Evolutionary conservation across 73 alveolate species (phyloP).

Genomic region (Durusdinium trenchii): DNA sequence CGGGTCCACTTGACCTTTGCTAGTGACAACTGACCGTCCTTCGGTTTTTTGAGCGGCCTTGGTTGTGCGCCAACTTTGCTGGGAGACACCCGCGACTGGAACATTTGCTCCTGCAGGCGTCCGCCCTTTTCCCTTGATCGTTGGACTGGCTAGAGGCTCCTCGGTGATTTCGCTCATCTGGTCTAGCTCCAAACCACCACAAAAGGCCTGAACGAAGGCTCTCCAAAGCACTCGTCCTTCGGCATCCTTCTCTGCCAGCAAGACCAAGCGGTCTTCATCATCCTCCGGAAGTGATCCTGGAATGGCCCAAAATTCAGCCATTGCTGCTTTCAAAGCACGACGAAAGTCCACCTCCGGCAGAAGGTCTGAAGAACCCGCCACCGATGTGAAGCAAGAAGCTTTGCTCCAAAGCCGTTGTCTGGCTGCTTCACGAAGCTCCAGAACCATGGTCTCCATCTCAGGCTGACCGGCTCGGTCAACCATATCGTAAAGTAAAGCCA

Average conservation of each 20-base stretch:
- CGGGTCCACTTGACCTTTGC: constrained; percentile 45
- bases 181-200: constrained; percentile 76
- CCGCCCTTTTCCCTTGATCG: not conserved
- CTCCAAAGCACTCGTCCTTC: constrained; percentile 89
- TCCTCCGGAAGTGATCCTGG: constrained; percentile 87
- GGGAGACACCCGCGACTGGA: not conserved
- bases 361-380: constrained; percentile 80
- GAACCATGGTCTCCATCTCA: constrained; percentile 75
- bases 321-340: constrained; percentile 75
- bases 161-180: constrained; percentile 70
- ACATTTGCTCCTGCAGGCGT: constrained; percentile 41
- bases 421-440: constrained; percentile 84
- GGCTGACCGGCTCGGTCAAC: constrained; percentile 90
- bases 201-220: constrained; percentile 57
- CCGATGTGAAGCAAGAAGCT: constrained; percentile 68
- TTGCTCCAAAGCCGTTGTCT: constrained; percentile 87
- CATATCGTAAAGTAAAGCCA: constrained; percentile 77
- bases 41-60: constrained; percentile 48
- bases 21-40: constrained; percentile 17
- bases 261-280: constrained; percentile 78
- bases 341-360: constrained; percentile 73
- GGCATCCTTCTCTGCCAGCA: constrained; percentile 91
- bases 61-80: constrained; percentile 54
- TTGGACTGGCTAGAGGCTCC: constrained; percentile 62
- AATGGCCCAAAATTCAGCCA: constrained; percentile 82